Conservation (phyloP, 768 basidiomycete genomes). For the Chiua virens region DNA sequence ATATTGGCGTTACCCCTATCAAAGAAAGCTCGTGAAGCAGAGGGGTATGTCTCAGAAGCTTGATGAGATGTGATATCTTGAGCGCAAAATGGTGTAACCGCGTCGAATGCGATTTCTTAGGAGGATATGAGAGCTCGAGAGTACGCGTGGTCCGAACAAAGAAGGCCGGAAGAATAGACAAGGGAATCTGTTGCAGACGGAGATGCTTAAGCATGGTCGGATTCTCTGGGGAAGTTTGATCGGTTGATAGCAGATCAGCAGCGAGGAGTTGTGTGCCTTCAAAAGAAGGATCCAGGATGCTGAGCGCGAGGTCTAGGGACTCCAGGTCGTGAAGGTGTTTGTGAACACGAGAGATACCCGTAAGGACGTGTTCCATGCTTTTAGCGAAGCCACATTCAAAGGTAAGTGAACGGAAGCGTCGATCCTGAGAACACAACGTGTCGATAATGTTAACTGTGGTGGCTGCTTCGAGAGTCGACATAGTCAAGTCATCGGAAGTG, state of each 20-base stretch:
- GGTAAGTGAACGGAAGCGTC: constrained; percentile 34
- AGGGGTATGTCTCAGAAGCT: constrained; percentile 38
- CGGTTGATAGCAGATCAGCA: constrained; percentile 16
- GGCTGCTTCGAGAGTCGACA: constrained; percentile 12
- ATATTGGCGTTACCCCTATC: constrained; percentile 41
- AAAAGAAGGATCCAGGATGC: constrained; percentile 26
- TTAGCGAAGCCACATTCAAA: constrained; percentile 32
- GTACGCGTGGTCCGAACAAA: constrained; percentile 40
- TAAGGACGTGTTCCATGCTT: constrained; percentile 31
- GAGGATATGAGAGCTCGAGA: constrained; percentile 44
- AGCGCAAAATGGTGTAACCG: constrained; percentile 33
- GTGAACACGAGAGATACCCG: constrained; percentile 15
- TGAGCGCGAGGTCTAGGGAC: constrained; percentile 30
- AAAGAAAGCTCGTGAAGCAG: constrained; percentile 45
- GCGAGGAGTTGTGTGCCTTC: constrained; percentile 25
- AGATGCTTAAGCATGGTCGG: constrained; percentile 31
- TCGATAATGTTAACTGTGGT: constrained; percentile 28
- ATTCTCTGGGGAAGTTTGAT: constrained; percentile 1
- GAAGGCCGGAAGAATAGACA: constrained; percentile 36
- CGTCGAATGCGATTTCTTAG: constrained; percentile 20
- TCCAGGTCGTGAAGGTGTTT: constrained; percentile 25
- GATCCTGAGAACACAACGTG: constrained; percentile 19
- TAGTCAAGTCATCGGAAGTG: constrained; percentile 12
- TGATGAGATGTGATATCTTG: constrained; percentile 41
- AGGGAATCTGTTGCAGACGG: constrained; percentile 43